Base-by-base conservation (phyloP, 2,329 filamentous ascomycete genomes). In the Emmonsia crescens region DNA sequence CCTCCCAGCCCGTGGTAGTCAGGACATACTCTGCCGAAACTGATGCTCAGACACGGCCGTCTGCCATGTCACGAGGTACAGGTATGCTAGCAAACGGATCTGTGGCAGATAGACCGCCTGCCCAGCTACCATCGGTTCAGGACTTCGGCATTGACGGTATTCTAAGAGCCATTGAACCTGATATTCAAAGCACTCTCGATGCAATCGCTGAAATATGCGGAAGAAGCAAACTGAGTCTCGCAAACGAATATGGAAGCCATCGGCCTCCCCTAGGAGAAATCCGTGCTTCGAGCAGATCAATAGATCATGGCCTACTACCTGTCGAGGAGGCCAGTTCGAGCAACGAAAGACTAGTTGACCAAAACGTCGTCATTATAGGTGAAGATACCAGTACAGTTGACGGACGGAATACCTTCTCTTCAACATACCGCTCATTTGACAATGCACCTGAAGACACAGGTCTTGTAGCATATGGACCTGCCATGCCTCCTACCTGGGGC, bases 121-220 rank as follows among this genome's bases (percentile, higher is more conserved):
- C 72, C 1, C 68, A 71, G 48, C 67, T 79, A 10, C 82, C 82
- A 9, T 73, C 79, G 2, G 73, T 78, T 21, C 75, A 81, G 27
- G 80, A 81, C 60, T 84, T 83, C 68, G 80, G 79, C 57, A 83
- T 84, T 65, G 80, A 79, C 36, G 77, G 78, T 33, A 83, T 84
- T 62, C 73, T 84, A 16, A 76, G 77, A 29, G 80, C 82, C 33
- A 81, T 84, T 61, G 81, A 85, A 61, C 79, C 82, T 14, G 83
- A 85, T 66, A 83, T 86, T 55, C 75, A 80, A 64, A 74, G 74
- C 16, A 83, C 83, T 10, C 77, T 86, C 60, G 81, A 85, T 67
- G 81, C 82, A 19, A 86, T 86, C 66, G 83, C 83, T 29, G 82
- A 85, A 66, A 85, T 86, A 63, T 84, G 82, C 66, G 83, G 84